Evolutionary conservation across 805 yeast genomes (phyloP), one percentile per base, ranked within the genome.

Genomic region (Wickerhamiella slavikovae): DNA sequence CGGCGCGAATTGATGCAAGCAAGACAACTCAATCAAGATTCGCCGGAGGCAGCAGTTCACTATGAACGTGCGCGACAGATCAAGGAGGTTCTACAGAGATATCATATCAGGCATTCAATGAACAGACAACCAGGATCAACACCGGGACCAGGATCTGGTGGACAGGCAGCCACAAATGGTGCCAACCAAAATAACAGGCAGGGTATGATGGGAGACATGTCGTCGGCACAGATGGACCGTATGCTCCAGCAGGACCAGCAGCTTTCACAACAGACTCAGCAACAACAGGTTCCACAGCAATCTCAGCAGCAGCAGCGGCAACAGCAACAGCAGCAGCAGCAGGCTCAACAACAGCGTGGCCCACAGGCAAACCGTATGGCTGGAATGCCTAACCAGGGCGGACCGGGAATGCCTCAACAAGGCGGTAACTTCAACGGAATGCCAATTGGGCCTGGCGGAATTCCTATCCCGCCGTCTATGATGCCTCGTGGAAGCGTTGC

Each of bases 11-110:
- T 45, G 34, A 38, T 38, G 30, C 40, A 37, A 15, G 47, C 41
- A 4, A 27, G 32, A 31, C 39, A 35, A 29, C 31, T 25, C 10
- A 50, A 49, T 8, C 39, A 43, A 13, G 44, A 43, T 14, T 38
- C 49, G 18, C 43, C 41, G 3, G 49, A 51, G 31, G 55, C 52
- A 7, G 43, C 36, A 35, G 31, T 27, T 27, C 52, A 47, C 25
- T 34, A 42, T 14, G 33, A 35, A 28, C 48, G 48, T 12, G 56
- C 54, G n/a, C 49, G 44, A 31, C 38, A 34, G 28, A 31, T 38
- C 33, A 40, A 35, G 30, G 30, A 28, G 25, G 38, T 38, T 32
- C 42, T 43, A 19, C 33, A 37, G 16, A 33, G 30, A 17, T 28
- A 38, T 28, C 47, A 39, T 28, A 30, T 31, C 29, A 35, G 33